These are phyloP conservation scores for Sphagnum tenellum DNA, from an alignment of 225 moss, liverwort and hornwort genomes.

Conservation along the genomic window DNA sequence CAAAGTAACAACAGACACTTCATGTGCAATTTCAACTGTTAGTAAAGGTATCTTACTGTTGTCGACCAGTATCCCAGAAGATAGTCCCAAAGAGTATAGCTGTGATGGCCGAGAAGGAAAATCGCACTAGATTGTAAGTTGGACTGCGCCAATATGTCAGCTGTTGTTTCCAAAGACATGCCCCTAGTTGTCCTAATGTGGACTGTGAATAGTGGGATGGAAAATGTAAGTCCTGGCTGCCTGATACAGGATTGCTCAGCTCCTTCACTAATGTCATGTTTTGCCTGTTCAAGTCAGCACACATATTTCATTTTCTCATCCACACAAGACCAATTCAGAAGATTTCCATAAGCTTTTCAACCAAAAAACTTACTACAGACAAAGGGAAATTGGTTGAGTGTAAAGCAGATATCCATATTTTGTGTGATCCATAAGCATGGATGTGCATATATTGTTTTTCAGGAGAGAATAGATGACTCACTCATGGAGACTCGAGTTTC, in stretches of 20 bases:
- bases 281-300: constrained; percentile 13
- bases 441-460: background rate
- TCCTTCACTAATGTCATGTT: constrained; percentile 39
- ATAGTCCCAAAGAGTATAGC: constrained; percentile 41
- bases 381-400: background rate
- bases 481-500: constrained; percentile 31
- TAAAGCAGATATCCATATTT: too few species aligned
- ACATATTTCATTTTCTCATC: background rate
- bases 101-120: constrained; percentile 31
- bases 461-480: constrained; percentile 1
- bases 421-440: background rate
- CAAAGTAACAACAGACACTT: too few species aligned
- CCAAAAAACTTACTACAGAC: too few species aligned
- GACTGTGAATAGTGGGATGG: constrained; percentile 27
- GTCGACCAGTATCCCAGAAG: constrained; percentile 43
- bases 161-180: constrained; percentile 32
- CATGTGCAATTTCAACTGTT: too few species aligned
- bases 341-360: too few species aligned
- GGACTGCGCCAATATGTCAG: constrained; percentile 43
- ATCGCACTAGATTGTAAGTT: constrained; percentile 45
- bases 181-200: constrained; percentile 13
- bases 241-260: constrained; percentile 22
- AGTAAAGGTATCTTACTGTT: constrained; percentile 11
- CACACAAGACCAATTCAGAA: background rate
- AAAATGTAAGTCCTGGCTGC: constrained; percentile 15